Evolutionary conservation across 805 yeast genomes (phyloP).

Genomic region (Lipomyces orientalis): DNA sequence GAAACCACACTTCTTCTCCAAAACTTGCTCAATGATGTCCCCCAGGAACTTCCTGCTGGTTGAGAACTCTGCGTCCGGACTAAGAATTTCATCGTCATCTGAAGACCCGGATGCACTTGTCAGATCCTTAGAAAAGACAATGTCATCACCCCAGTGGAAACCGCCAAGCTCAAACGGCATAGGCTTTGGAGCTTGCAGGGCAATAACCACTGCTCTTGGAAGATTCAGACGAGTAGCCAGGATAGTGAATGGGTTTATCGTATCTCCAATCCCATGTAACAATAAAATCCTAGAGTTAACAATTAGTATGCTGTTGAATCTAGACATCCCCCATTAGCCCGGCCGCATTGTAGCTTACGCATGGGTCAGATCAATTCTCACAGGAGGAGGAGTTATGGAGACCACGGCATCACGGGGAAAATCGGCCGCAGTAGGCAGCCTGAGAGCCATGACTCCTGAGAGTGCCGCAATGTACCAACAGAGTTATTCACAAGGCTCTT

Average conservation of each 20-base stretch:
- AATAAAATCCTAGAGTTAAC: conserved; percentile 20
- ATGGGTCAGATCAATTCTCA: conserved; percentile 16
- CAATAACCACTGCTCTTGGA: conserved; percentile 28
- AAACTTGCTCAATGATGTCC: conserved; percentile 15
- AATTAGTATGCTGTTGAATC: not conserved
- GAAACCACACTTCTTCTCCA: conserved; percentile 31
- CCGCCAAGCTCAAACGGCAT: conserved; percentile 39
- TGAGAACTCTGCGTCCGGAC: conserved; percentile 36
- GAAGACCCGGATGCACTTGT: conserved; percentile 1
- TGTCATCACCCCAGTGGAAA: conserved; percentile 38
- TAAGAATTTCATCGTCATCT: conserved; percentile 28
- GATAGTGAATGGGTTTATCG: conserved; percentile 22
- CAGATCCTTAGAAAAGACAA: conserved; percentile 31
- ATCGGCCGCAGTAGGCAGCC: conserved; percentile 22
- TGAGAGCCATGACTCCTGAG: conserved; percentile 13
- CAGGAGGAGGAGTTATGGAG: conserved; percentile 27
- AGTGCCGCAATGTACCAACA: too few relatives aligned
- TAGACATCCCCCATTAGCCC: not conserved
- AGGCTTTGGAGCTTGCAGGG: conserved; percentile 34
- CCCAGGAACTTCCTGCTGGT: conserved; percentile 10
- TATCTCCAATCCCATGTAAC: conserved; percentile 37
- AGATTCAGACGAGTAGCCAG: conserved; percentile 31
- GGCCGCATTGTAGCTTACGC: conserved; percentile 13
- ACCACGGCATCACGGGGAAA: conserved; percentile 19
- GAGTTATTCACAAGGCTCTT: too few relatives aligned